These are phyloP conservation scores for Excoecaria cochinchinensis DNA, from an alignment of 345 rosid genomes.

Conservation along the genomic window DNA sequence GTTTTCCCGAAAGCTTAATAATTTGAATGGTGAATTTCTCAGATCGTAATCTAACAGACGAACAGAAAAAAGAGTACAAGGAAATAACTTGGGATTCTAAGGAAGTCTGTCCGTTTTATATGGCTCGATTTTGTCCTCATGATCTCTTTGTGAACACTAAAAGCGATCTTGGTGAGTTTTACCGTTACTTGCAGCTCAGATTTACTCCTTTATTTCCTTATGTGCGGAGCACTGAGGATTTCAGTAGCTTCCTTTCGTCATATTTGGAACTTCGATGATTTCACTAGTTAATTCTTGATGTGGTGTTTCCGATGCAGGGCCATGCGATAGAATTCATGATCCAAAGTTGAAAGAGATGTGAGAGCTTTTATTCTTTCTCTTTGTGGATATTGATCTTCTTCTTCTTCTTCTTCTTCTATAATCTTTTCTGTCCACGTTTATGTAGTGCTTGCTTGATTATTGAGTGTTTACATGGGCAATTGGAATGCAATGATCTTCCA, in stretches of 20 bases:
- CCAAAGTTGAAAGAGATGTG: constrained; percentile 93
- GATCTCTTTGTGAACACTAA: constrained; percentile 97
- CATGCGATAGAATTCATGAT: constrained; percentile 89
- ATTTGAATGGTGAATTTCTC: constrained; percentile 4
- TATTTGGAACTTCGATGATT: not conserved
- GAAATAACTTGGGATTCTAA: constrained; percentile 91
- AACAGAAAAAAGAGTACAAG: constrained; percentile 75
- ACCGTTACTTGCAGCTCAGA: not conserved
- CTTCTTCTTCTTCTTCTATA: not conserved
- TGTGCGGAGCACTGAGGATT: not conserved
- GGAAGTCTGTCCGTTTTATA: constrained; percentile 86
- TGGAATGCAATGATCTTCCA: not conserved
- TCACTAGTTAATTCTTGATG: constrained; percentile 3
- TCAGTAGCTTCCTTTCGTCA: not conserved
- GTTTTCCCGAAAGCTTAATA: not conserved
- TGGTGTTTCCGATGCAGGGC: constrained; percentile 49
- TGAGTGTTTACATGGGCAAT: not conserved
- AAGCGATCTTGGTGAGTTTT: constrained; percentile 85
- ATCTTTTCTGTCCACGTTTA: not conserved
- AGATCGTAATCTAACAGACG: constrained; percentile 93
- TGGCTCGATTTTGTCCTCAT: constrained; percentile 98
- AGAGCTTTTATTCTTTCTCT: constrained; percentile 1
- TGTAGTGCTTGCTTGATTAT: not conserved
- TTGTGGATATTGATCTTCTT: not conserved
- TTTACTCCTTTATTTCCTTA: not conserved